Conservation (phyloP, 352 stramenopile genomes). For the Phytophthora sojae region DNA sequence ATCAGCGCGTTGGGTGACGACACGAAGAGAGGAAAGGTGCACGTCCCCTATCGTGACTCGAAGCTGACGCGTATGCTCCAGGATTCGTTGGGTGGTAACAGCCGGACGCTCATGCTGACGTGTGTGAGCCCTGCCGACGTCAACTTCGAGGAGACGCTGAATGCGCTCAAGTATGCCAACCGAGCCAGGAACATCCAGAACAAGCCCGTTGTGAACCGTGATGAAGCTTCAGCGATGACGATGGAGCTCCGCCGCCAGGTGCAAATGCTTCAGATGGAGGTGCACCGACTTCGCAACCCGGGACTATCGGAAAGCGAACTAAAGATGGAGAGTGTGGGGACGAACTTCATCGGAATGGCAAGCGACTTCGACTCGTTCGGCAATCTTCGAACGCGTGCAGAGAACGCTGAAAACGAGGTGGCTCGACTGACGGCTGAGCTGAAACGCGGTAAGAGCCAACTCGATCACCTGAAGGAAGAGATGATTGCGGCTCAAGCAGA, state of each 20-base stretch:
- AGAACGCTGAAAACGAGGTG: constrained; percentile 86
- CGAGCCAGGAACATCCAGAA: constrained; percentile 92
- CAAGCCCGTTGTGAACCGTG: constrained; percentile 88
- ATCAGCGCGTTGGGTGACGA: constrained; percentile 96
- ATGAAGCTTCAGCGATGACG: constrained; percentile 77
- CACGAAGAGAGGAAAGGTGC: constrained; percentile 90
- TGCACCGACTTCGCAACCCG: constrained; percentile 83
- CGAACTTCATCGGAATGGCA: constrained; percentile 71
- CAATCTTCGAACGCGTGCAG: constrained; percentile 72
- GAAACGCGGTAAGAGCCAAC: constrained; percentile 79
- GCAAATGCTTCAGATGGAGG: constrained; percentile 82
- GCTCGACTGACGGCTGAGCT: constrained; percentile 73
- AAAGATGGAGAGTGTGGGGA: constrained; percentile 65
- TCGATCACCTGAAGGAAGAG: constrained; percentile 86
- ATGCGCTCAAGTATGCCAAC: constrained; percentile 93
- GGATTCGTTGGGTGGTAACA: constrained; percentile 93
- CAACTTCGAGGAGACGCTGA: constrained; percentile 93
- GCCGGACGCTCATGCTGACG: constrained; percentile 92
- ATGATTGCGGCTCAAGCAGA: constrained; percentile 89
- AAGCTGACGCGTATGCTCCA: constrained; percentile 96
- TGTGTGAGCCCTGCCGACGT: constrained; percentile 93
- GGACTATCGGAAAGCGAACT: constrained; percentile 84
- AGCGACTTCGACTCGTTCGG: constrained; percentile 82
- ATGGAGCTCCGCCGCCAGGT: constrained; percentile 82
- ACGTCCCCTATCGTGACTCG: constrained; percentile 95